phyloP scores from a whole-genome alignment of 139 green algal genomes.

The Volvox africanus region DNA sequence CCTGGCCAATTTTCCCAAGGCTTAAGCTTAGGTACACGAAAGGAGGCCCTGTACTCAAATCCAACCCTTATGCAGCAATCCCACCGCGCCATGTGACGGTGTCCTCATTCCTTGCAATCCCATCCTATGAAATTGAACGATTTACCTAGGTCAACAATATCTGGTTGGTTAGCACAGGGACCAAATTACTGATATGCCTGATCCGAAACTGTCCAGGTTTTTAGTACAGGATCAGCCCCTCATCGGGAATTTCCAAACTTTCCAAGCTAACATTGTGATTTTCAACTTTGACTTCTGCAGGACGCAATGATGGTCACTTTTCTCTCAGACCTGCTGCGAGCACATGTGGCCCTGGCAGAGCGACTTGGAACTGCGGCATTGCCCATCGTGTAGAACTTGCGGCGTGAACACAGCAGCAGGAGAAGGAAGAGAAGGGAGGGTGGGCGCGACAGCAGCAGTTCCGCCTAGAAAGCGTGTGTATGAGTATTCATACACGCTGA shows the following conservation, averaged over 20 bases:
- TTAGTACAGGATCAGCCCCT: neutral
- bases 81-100: too few relatives aligned
- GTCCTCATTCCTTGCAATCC: too few relatives aligned
- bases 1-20: too few relatives aligned
- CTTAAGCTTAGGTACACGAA: too few relatives aligned
- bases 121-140: neutral
- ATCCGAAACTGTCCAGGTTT: neutral
- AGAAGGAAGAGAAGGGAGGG: too few relatives aligned
- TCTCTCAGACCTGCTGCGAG: conserved; percentile 87
- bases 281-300: conserved; percentile 50
- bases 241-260: too few relatives aligned
- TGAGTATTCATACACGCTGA: too few relatives aligned
- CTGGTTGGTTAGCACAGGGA: neutral
- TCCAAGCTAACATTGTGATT: too few relatives aligned
- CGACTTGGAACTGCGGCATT: conserved; percentile 87
- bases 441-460: neutral
- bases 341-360: conserved; percentile 86
- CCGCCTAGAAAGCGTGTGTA: too few relatives aligned
- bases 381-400: conserved; percentile 76
- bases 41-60: too few relatives aligned
- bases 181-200: neutral
- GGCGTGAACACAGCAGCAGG: too few relatives aligned
- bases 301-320: conserved; percentile 87
- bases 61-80: too few relatives aligned
- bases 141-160: neutral